Base-by-base conservation (phyloP, 495 filamentous ascomycete species). In the Eremomyces bilateralis region DNA sequence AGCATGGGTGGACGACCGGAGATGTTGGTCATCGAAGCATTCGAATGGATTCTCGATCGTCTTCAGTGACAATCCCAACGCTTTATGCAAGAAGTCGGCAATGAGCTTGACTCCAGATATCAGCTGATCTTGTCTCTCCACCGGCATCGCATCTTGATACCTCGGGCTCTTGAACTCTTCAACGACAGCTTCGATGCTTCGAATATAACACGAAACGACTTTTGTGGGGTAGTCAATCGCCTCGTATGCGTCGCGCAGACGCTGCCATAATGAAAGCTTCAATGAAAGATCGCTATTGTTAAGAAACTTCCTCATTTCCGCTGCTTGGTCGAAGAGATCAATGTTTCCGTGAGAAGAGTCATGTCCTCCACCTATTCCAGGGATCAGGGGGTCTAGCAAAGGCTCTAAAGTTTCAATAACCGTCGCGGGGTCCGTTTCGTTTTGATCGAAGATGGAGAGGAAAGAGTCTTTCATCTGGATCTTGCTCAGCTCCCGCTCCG, bases 381-480 rank as follows among this genome's bases (percentile, higher is more conserved):
- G 29, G 6, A 70, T 13, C 69, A 58, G 8, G 74, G 73, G 36
- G 17, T 90, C 81, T 1, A 99, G 63, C 12, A 99, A 72, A 1
- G 90, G 88, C 44, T 99, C 90, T 21, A 99, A 60, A 24, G 69
- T 88, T 43, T 93, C 82, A 43, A 99, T 92, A 3, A 92, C 64
- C 5, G 70, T 66, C 3, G 80, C 63, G 0, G 88, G 75, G 46
- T 92, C 71, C 22, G 68, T 67, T 21, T 66, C 54, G 27, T 71
- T 62, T 17, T 64, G 52, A 34, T 58, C 61, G 42, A 94, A 93
- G 0, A 99, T 68, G 20, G 70, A 76, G 39, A 77, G 61, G 54
- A 99, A 95, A 54, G 93, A 95, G 46, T 92, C 90, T 69, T 88
- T 83, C 0, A 83, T 95, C 11, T 79, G 91, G 11, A 95, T 60